Conservation (phyloP, 2,329 filamentous ascomycete genomes). For the Cephalotrichum gorgonifer region DNA sequence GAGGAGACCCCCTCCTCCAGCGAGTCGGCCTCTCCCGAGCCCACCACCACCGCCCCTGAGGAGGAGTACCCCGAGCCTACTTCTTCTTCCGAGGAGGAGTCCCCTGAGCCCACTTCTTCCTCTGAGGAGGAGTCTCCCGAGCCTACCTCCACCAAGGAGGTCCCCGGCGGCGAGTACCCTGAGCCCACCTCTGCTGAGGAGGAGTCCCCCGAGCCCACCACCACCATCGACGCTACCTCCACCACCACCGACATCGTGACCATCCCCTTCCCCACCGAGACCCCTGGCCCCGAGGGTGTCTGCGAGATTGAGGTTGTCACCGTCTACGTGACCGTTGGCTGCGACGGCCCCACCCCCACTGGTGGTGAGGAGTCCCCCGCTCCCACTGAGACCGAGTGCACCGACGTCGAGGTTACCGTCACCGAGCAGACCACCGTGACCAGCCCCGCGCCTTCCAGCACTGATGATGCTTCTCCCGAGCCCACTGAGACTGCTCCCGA, state of each 20-base stretch:
- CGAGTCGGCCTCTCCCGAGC: constrained; percentile 21
- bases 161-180: neutral
- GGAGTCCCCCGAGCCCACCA: constrained; percentile 5
- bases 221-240: constrained; percentile 19
- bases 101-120: constrained; percentile 4
- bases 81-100: constrained; percentile 15
- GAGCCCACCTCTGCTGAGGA: constrained; percentile 16
- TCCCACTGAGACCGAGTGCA: neutral
- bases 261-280: constrained; percentile 12
- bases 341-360: constrained; percentile 1
- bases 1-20: constrained; percentile 11
- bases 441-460: constrained; percentile 11
- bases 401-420: constrained; percentile 11
- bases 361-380: neutral
- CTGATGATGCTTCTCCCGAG: constrained; percentile 13
- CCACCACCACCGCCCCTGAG: constrained; percentile 8
- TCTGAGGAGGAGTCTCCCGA: neutral
- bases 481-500: constrained; percentile 18
- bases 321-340: constrained; percentile 16
- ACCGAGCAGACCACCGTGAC: constrained; percentile 21
- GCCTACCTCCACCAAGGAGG: neutral
- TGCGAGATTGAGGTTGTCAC: constrained; percentile 11
- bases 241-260: constrained; percentile 25
- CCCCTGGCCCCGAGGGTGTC: constrained; percentile 11
- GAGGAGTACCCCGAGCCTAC: constrained; percentile 10